phyloP scores from a whole-genome alignment of 2,329 filamentous ascomycete species.

The Didymella pinodella region DNA sequence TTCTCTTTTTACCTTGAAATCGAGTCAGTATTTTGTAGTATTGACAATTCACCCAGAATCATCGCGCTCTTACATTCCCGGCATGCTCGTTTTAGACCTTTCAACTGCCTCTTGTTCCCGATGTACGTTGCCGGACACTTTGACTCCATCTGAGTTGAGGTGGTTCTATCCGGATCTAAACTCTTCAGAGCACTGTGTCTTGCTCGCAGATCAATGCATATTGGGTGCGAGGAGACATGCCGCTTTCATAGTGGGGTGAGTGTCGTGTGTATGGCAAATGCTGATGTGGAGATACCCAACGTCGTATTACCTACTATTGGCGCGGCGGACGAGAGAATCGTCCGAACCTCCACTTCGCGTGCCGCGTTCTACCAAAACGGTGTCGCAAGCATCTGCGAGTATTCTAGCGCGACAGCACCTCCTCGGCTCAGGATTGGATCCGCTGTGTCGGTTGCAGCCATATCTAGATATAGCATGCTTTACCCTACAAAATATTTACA shows the following conservation, averaged over 20 bases:
- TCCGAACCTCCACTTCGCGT: slow-evolving; percentile 28
- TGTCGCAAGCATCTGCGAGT: slow-evolving; percentile 9
- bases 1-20: slow-evolving; percentile 45
- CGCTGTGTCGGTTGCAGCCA: neutral
- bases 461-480: neutral
- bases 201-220: slow-evolving; percentile 26
- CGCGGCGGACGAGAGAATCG: neutral
- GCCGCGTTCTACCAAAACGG: slow-evolving; percentile 9
- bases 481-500: neutral
- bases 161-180: neutral
- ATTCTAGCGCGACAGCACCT: slow-evolving; percentile 5
- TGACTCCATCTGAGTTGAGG: slow-evolving; percentile 29
- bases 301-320: no score
- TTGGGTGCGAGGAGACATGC: slow-evolving; percentile 31
- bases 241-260: slow-evolving; percentile 47
- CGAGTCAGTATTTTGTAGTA: slow-evolving; percentile 20
- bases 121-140: slow-evolving; percentile 16
- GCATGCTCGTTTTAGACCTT: slow-evolving; percentile 40
- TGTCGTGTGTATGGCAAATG: slow-evolving; percentile 38
- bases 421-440: neutral
- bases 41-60: neutral
- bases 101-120: slow-evolving; percentile 39
- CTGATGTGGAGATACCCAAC: slow-evolving; percentile 28
- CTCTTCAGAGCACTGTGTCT: slow-evolving; percentile 2
- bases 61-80: slow-evolving; percentile 46